phyloP scores from a whole-genome alignment of 2,329 filamentous ascomycete species.

The Exophiala sp. region DNA sequence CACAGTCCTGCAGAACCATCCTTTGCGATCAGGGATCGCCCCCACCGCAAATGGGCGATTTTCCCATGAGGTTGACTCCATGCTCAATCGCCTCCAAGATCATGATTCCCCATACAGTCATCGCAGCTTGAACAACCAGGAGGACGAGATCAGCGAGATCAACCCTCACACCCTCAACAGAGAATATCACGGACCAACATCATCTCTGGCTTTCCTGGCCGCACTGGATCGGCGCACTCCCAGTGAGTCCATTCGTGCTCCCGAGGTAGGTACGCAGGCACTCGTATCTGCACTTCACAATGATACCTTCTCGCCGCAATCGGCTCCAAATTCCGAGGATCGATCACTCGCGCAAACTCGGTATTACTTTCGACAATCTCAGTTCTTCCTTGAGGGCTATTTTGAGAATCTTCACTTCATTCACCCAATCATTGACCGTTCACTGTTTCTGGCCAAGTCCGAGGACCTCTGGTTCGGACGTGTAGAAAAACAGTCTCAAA shows the following conservation, averaged over 20 bases:
- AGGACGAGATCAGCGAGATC: constrained; percentile 43
- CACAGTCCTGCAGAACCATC: no score
- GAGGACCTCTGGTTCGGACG: constrained; percentile 44
- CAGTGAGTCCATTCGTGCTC: constrained; percentile 32
- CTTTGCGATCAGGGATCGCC: no score
- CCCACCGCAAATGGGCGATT: constrained; percentile 14
- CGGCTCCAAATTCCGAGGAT: constrained; percentile 22
- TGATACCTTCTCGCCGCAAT: constrained; percentile 39
- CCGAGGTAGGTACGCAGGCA: constrained; percentile 32
- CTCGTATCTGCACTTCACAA: constrained; percentile 48
- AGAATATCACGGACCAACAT: constrained; percentile 50
- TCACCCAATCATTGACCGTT: constrained; percentile 47
- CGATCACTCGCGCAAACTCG: constrained; percentile 30
- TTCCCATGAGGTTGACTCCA: background rate
- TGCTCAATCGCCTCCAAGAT: background rate
- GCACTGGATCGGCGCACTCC: constrained; percentile 32
- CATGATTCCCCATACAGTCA: background rate
- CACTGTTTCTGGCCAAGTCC: constrained; percentile 41
- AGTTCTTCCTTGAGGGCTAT: constrained; percentile 46
- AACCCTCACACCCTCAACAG: constrained; percentile 46
- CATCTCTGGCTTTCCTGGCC: constrained; percentile 44
- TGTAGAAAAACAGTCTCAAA: constrained; percentile 32
- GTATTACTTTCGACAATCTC: constrained; percentile 44
- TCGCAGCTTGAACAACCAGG: constrained; percentile 4
- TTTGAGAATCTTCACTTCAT: constrained; percentile 50